Conservation (phyloP, 805 yeast species). For the Saccharomycopsis sp. region DNA sequence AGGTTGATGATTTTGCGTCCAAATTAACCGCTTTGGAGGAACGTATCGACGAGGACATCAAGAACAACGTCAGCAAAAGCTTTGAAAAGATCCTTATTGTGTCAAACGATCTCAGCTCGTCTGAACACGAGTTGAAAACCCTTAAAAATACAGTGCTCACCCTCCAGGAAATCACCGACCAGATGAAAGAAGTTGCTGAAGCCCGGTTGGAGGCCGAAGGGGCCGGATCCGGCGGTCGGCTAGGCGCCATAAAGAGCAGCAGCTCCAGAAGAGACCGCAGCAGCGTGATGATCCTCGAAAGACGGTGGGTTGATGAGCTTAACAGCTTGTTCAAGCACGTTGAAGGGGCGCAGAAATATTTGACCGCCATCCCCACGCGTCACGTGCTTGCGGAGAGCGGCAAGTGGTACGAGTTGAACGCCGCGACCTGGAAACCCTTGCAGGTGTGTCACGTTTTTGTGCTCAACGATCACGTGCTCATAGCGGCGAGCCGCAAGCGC, state of each 20-base stretch:
- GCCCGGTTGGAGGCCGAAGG: slow-evolving; percentile 43
- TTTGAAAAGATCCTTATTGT: slow-evolving; percentile 55
- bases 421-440: slow-evolving; percentile 76
- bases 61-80: slow-evolving; percentile 52
- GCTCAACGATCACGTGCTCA: slow-evolving; percentile 66
- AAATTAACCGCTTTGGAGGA: slow-evolving; percentile 43
- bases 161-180: slow-evolving; percentile 50
- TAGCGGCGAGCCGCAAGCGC: slow-evolving; percentile 57
- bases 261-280: slow-evolving; percentile 48
- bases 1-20: slow-evolving; percentile 63
- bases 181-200: slow-evolving; percentile 57
- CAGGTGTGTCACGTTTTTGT: slow-evolving; percentile 71
- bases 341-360: slow-evolving; percentile 81
- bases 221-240: too few relatives aligned
- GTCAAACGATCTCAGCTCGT: slow-evolving; percentile 51
- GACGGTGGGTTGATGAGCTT: slow-evolving; percentile 74
- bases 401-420: slow-evolving; percentile 80
- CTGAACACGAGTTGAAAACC: slow-evolving; percentile 56
- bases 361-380: slow-evolving; percentile 71
- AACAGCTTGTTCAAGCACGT: slow-evolving; percentile 69
- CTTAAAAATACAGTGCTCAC: slow-evolving; percentile 56
- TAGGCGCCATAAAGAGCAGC: slow-evolving; percentile 16
- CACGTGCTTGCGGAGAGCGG: slow-evolving; percentile 75
- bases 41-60: slow-evolving; percentile 50
- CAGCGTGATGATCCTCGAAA: slow-evolving; percentile 65